Evolutionary conservation across 371 early-diverging fungal genomes (phyloP).

Genomic region (Paramicrosporidium saccamoebae): DNA sequence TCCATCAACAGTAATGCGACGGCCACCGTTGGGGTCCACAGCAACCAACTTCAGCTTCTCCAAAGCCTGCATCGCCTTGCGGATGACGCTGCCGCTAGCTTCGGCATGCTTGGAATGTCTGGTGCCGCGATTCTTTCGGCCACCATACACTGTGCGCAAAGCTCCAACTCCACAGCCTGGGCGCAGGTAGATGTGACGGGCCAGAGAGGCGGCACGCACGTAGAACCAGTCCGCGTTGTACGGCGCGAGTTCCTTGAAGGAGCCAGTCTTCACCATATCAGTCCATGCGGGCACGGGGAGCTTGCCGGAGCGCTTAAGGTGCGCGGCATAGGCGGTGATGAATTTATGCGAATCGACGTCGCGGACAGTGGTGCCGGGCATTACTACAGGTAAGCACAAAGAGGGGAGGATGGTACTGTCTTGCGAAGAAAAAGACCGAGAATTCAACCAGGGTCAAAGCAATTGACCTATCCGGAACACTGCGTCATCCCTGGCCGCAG

Average conservation of each 20-base stretch:
- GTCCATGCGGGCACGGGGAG: constrained; percentile 92
- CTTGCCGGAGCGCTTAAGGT: constrained; percentile 88
- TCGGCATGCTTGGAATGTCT: constrained; percentile 65
- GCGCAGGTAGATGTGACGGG: constrained; percentile 91
- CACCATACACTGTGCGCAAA: constrained; percentile 68
- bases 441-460: no score
- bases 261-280: constrained; percentile 85
- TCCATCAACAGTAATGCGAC: constrained; percentile 39
- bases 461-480: no score
- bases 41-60: constrained; percentile 88
- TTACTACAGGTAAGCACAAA: no score
- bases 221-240: constrained; percentile 96
- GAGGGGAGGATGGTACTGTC: no score
- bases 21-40: constrained; percentile 48
- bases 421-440: no score
- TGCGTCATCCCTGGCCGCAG: no score
- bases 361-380: constrained; percentile 81
- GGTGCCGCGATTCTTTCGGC: constrained; percentile 60
- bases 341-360: constrained; percentile 82
- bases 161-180: constrained; percentile 75
- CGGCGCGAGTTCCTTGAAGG: constrained; percentile 81
- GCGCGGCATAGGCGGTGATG: constrained; percentile 85
- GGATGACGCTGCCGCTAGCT: constrained; percentile 62
- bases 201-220: constrained; percentile 79
- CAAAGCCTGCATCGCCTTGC: constrained; percentile 80